These are phyloP conservation scores for Oxytropis ochrocephala DNA, from an alignment of 306 rosid species.

Conservation along the genomic window DNA sequence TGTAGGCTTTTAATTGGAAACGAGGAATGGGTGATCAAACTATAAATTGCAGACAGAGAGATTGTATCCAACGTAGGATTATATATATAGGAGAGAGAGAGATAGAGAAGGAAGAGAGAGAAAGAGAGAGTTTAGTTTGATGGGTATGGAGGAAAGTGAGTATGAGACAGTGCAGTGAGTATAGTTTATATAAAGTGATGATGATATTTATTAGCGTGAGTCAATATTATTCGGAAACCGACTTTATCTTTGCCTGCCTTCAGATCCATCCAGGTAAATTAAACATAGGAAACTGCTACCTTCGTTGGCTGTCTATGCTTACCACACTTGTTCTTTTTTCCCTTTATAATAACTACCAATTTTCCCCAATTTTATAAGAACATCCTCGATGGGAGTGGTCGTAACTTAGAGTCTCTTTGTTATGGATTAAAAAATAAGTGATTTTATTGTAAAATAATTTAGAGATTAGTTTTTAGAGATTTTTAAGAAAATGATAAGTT, in stretches of 20 bases:
- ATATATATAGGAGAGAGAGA: too few species aligned
- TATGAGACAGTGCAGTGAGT: background rate
- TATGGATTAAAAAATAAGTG: too few species aligned
- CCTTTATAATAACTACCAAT: background rate
- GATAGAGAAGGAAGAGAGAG: background rate
- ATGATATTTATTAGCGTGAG: too few species aligned
- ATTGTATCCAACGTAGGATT: too few species aligned
- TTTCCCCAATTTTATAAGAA: background rate
- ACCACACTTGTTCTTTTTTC: background rate
- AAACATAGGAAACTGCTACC: background rate
- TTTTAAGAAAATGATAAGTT: too few species aligned
- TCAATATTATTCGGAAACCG: constrained; percentile 26
- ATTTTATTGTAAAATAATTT: too few species aligned
- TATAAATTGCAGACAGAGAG: background rate
- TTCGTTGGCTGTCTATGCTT: background rate
- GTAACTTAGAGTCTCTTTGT: too few species aligned
- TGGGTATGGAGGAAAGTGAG: background rate
- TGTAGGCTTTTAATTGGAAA: background rate
- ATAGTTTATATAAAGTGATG: too few species aligned
- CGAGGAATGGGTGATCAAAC: constrained; percentile 14
- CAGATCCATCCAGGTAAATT: constrained; percentile 38
- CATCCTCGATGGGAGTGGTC: too few species aligned
- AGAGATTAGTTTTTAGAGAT: too few species aligned
- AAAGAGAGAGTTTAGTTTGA: background rate
- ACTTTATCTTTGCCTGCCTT: background rate